Base-by-base conservation (phyloP, 371 early-diverging fungal genomes). In the Fennellomyces sp. region DNA sequence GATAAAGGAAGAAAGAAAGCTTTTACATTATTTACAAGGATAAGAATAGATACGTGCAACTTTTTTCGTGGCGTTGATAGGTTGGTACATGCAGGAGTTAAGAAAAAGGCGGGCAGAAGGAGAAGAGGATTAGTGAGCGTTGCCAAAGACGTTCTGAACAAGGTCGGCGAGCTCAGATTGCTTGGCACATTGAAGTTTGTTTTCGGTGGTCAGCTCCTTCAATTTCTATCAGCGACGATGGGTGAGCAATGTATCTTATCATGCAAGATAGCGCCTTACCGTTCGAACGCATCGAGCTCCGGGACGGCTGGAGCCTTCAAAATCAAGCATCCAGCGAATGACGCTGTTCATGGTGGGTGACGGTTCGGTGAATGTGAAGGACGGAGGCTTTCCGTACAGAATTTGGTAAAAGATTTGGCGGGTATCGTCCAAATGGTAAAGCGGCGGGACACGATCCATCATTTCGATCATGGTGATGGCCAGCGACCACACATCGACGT, bases 381-480 rank as follows among this genome's bases (percentile, higher is more conserved):
- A 63, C 3, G 78, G 81, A 36, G 70, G 67, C 6, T 50, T 35
- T 6, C 74, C 73, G 41, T 73, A 73, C 0, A 77, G 45, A 47
- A 80, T 77, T 29, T 77, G 78, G 19, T 66, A 66, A 61, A 72
- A 80, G 58, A 80, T 76, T 26, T 76, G 72, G 17, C 65, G 55
- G 53, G 57, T 74, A 42, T 69, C 63, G 47, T 80, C 80, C 36
- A 76, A 53, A 52, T 76, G 73, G 50, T 76, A 80, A 29, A 80
- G 60, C 7, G 81, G 81, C 23, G 81, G 81, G 2, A 77, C 77
- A 53, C 78, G 72, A 54, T 80, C 81, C 73, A 77, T 80, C 78
- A 80, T 80, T 57, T 80, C 81, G 54, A 80, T 77, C 56, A 76
- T 71, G 2, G 81, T 77, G 45, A 80, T 77, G n/a, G 68, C 81